Base-by-base conservation (phyloP, 2,329 filamentous ascomycete species). In the Cercospora zeae-maydis region DNA sequence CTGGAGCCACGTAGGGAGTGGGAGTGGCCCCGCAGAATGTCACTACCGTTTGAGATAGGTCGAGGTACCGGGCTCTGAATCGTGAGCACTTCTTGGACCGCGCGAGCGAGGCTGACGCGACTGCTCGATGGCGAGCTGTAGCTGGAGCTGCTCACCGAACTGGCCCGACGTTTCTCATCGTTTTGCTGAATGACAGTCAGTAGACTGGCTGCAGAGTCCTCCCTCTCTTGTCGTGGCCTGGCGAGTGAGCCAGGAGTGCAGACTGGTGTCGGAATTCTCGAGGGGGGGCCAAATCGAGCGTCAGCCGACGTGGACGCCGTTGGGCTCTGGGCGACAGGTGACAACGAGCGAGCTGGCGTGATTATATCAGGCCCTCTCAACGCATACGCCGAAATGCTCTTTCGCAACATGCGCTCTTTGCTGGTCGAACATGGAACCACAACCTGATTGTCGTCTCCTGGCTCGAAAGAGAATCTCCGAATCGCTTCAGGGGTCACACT, bases 251-350 rank as follows among this genome's bases (percentile, higher is more conserved):
- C 60, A 39, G 67, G 36, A 7, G 66, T 71, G 61, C 76, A 75
- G 0, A 77, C 66, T n/a, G 78, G 78, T 52, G 75, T 79, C n/a
- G 78, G 78, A 21, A 80, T 80, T 62, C 77, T 77, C 4, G 78
- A 78, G 4, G 69, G 45, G 63, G 33, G 30, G n/a, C 57, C 57
- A 67, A 63, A 61, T 52, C 62, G 61, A 10, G 63, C 66, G 8
- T 58, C 64, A 34, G 42, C 56, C 5, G 55, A 54, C 14, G 61
- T 61, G 16, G 69, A 68, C 3, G 61, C 59, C 10, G 69, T 64
- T 16, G 71, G 68, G 58, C 70, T 72, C 13, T 67, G 68, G 9
- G 66, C 67, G 14, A 70, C 61, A 14, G 68, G 69, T 14, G 68
- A 69, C 11, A 67, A 58, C 13, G 58, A 39, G 36, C 62, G 53